Base-by-base conservation (phyloP, 2,329 filamentous ascomycete genomes). In the Xylariales sp. region DNA sequence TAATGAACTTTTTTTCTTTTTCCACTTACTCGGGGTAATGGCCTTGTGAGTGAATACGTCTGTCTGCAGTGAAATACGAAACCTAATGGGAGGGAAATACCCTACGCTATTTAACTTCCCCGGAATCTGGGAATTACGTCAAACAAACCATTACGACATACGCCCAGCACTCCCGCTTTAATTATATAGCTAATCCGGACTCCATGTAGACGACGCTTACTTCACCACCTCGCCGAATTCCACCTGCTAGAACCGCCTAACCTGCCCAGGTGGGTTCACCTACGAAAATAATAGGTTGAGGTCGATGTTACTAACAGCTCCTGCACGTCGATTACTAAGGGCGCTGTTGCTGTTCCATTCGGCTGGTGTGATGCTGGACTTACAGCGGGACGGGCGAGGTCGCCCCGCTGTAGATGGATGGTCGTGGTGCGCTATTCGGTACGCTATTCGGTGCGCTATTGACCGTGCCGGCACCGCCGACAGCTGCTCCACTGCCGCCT, bases 321-420 rank as follows among this genome's bases (percentile, higher is more conserved):
- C 65, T 71, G 72, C 73, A 70, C 61, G 75, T 39, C 71, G 79
- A 78, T 80, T 80, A 80, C 75, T 80, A 77, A 80, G 77, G 70
- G 61, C 74, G 46, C 66, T 74, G 67, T 60, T 39, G 46, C 43
- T 61, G 36, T 57, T 23, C 32, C 64, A 46, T 41, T 43, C 52
- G 59, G 60, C 64, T 58, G 46, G 32, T 57, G 46, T 10, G 18
- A 62, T n/a, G 65, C 30, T 46, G 62, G 56, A 57, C 43, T 48
- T 65, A 60, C 61, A 69, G 64, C 64, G 64, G 67, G 55, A 43
- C 53, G 32, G 39, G 41, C 54, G 39, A 18, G 28, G 16, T 16
- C 57, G 48, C 41, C 46, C 59, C 62, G 53, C 54, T 63, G 34
- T 43, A 62, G 45, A 49, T 53, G 52, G 41, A 32, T 36, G 48